Evolutionary conservation across 2,329 filamentous ascomycete species (phyloP), one percentile per base, ranked within the genome.

Genomic region (Pseudogymnoascus sp.): DNA sequence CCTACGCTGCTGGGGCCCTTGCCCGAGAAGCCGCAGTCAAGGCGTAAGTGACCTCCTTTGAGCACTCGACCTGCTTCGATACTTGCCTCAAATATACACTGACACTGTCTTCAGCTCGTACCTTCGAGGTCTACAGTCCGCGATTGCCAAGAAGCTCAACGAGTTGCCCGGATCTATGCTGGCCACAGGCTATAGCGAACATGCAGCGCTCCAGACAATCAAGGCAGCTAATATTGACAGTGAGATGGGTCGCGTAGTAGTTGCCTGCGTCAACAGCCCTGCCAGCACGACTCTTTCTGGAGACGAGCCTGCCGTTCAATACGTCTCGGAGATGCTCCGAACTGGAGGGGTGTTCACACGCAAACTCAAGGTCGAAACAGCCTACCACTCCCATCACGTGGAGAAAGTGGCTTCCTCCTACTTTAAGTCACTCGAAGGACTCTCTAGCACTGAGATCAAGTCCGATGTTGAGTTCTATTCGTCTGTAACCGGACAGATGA

Each of bases 131-230:
- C 19, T 51, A 36, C 25, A 21, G 23, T 60, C 16, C n/a, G 14
- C 39, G 51, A 74, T 80, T 11, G 82, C 82, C 1, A 85, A 83
- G 68, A 68, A 71, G 63, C 63, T 75, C 57, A 68, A 73, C 31
- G 19, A 34, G 25, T 28, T 65, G 64, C 54, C 69, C 66, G 69
- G 76, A 79, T 67, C 72, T 37, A 61, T 62, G 23, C 62, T 23
- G 36, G 61, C 39, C 31, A 71, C 71, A 6, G 74, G 74, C 1
- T 66, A 72, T n/a, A 69, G 72, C 3, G 73, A 71, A 25, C 48
- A 54, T 25, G 21, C 10, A 19, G 21, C 21, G 21, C 48, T 54
- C 19, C 21, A 54, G 21, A 14, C 21, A 31, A 54, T 54, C 2
- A 54, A 25, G 48, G 48, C 13, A 2, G n/a, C 37, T 41, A 41